Evolutionary conservation across 2,329 filamentous ascomycete genomes (phyloP).

Genomic region (Capronia epimyces): DNA sequence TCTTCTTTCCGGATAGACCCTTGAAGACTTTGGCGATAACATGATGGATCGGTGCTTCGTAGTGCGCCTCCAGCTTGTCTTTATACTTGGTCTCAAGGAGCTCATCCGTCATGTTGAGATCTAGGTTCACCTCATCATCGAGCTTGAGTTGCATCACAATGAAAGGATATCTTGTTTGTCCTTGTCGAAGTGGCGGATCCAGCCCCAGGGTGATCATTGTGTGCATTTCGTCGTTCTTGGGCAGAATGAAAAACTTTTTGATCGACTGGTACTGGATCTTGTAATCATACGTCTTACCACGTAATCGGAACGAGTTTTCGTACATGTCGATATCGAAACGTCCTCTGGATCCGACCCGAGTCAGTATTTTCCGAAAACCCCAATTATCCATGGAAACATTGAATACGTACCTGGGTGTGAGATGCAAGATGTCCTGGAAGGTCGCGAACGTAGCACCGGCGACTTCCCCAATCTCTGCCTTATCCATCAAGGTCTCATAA

Average conservation of each 20-base stretch:
- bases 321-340: conserved; percentile 99
- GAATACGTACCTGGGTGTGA: conserved; percentile 72
- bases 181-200: conserved; percentile 90
- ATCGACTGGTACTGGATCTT: conserved; percentile 98
- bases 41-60: conserved; percentile 87
- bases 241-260: conserved; percentile 98
- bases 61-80: conserved; percentile 79
- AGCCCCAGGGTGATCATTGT: conserved; percentile 91
- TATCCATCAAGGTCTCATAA: conserved; percentile 95
- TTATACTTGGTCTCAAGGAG: conserved; percentile 69
- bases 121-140: conserved; percentile 93
- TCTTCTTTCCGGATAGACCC: conserved; percentile 88
- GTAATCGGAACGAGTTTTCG: conserved; percentile 91
- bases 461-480: conserved; percentile 97
- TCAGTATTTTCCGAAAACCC: conserved; percentile 20
- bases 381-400: conserved; percentile 4
- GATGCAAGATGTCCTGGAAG: conserved; percentile 92
- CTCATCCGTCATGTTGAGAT: conserved; percentile 85
- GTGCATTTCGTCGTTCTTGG: conserved; percentile 97
- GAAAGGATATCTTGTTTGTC: conserved; percentile 96
- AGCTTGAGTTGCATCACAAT: conserved; percentile 98
- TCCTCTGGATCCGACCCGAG: conserved; percentile 59
- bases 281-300: conserved; percentile 99
- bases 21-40: conserved; percentile 95
- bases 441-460: conserved; percentile 98